Conservation (phyloP, 257 asterid genomes). For the Lavandula angustifolia region DNA sequence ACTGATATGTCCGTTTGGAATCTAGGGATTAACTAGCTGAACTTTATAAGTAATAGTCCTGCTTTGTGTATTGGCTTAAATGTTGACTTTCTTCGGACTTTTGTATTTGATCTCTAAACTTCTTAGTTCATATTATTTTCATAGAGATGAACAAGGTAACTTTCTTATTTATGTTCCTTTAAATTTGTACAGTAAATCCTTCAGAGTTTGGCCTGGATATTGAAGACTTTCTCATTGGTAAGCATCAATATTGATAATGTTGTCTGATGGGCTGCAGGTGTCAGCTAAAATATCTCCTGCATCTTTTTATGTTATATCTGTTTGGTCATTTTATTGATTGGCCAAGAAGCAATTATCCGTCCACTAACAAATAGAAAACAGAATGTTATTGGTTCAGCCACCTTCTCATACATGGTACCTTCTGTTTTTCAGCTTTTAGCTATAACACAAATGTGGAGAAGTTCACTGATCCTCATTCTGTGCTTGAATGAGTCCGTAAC, state of each 20-base stretch:
- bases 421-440: conserved; percentile 6
- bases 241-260: conserved; percentile 29
- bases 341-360: not conserved
- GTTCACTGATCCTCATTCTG: conserved; percentile 10
- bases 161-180: conserved; percentile 26
- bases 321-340: not conserved
- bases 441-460: not conserved
- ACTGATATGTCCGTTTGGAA: not conserved
- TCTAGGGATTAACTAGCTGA: conserved; percentile 19
- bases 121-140: not conserved
- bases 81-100: not conserved
- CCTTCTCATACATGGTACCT: not conserved
- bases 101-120: not conserved
- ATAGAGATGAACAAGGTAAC: conserved; percentile 3
- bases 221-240: conserved; percentile 90
- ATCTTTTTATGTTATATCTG: conserved; percentile 3
- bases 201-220: conserved; percentile 81
- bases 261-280: conserved; percentile 24
- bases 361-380: not conserved
- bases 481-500: not conserved
- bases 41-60: not conserved
- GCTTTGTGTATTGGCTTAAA: not conserved
- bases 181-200: conserved; percentile 55
- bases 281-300: conserved; percentile 11
- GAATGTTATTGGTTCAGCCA: conserved; percentile 2